A percentile compares a stretch with the other conserved stretches of the same genome.
phyloP scores from a whole-genome alignment of 164 flowering plant species.

The Pachysandra terminalis region DNA sequence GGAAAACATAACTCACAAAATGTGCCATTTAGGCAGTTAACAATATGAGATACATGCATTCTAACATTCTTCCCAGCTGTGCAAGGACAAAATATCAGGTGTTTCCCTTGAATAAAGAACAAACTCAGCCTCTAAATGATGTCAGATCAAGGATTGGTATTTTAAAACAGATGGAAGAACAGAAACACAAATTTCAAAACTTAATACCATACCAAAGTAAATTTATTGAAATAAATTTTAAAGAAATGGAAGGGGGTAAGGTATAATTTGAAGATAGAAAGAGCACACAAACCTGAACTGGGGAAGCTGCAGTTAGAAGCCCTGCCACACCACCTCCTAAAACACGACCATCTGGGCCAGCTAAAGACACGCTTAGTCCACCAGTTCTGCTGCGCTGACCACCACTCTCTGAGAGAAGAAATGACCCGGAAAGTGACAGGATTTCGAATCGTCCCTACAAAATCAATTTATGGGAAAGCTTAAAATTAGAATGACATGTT shows the following conservation, averaged over 20 bases:
- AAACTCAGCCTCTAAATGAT: background rate
- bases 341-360: conserved; percentile 92
- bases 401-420: conserved; percentile 61
- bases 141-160: background rate
- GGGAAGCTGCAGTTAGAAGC: conserved; percentile 77
- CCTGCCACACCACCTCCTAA: conserved; percentile 93
- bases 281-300: conserved; percentile 63
- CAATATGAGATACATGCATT: background rate
- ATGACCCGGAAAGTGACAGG: conserved; percentile 84
- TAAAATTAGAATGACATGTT: background rate
- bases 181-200: background rate
- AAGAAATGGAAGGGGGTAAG: background rate
- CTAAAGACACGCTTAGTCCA: conserved; percentile 72
- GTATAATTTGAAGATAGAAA: background rate
- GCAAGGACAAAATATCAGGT: background rate
- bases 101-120: background rate
- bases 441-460: conserved; percentile 88
- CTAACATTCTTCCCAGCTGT: background rate
- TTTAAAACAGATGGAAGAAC: background rate
- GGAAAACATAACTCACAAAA: background rate
- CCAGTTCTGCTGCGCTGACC: conserved; percentile 84
- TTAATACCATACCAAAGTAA: background rate
- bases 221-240: too few species aligned
- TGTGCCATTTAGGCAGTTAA: background rate
- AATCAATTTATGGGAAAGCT: background rate